Evolutionary conservation across 257 asterid species (phyloP).

Genomic region (Capsicum chinense): DNA sequence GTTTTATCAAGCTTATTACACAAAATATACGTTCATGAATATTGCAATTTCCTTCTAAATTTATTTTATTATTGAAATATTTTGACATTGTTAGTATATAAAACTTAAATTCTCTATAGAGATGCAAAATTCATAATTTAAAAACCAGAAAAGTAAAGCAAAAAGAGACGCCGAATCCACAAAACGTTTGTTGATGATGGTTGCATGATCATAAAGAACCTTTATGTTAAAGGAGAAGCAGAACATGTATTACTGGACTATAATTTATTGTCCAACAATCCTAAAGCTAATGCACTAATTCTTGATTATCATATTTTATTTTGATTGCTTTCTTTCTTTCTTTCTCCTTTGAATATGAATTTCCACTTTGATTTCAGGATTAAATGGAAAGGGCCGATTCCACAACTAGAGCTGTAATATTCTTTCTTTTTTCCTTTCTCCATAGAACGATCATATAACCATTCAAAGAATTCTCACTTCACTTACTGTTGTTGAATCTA

Average conservation of each 20-base stretch:
- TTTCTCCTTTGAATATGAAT: neutral
- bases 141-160: constrained; percentile 24
- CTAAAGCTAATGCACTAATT: constrained; percentile 16
- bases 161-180: constrained; percentile 36
- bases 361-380: neutral
- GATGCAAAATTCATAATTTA: neutral
- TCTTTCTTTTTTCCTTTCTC: neutral
- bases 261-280: neutral
- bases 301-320: constrained; percentile 16
- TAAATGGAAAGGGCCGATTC: neutral
- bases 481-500: no score
- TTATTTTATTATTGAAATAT: neutral
- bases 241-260: constrained; percentile 21
- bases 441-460: neutral
- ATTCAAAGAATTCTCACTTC: no score
- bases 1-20: no score
- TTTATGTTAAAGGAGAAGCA: neutral
- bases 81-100: neutral
- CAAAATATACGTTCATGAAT: no score
- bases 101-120: neutral
- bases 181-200: constrained; percentile 21
- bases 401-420: neutral
- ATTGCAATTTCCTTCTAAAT: no score
- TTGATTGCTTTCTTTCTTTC: neutral
- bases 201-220: constrained; percentile 9